phyloP scores from a whole-genome alignment of 495 filamentous ascomycete genomes.

The Trichoderma erinaceum region DNA sequence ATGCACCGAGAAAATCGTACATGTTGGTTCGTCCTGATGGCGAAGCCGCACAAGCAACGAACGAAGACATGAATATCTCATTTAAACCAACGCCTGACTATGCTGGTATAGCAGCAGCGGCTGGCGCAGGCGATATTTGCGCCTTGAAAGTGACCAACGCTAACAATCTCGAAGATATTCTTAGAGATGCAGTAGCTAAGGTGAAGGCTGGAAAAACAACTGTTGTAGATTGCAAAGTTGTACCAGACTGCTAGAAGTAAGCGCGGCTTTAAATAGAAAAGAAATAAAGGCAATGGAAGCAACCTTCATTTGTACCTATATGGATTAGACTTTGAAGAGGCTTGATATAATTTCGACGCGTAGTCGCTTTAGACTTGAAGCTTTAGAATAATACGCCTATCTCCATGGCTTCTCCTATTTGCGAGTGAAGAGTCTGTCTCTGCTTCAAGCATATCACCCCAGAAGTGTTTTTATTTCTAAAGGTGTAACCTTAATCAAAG shows the following conservation, averaged over 20 bases:
- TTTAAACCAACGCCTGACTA: conserved; percentile 86
- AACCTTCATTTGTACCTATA: no score
- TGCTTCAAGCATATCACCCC: no score
- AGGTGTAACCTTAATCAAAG: no score
- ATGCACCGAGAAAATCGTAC: conserved; percentile 70
- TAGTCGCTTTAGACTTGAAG: no score
- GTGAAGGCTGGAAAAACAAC: conserved; percentile 62
- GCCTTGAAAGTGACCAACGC: conserved; percentile 55
- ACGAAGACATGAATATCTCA: conserved; percentile 84
- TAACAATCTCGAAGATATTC: conserved; percentile 51
- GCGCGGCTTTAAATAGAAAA: no score
- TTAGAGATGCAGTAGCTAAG: conserved; percentile 60
- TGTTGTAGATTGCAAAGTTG: conserved; percentile 51
- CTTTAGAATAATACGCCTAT: no score
- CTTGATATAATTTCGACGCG: no score
- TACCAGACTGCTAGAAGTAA: background rate
- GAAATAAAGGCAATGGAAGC: no score
- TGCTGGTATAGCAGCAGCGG: conserved; percentile 84
- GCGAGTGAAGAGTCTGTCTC: no score
- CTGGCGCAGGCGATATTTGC: conserved; percentile 68
- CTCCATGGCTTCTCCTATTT: no score
- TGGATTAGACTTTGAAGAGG: no score
- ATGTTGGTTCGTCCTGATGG: conserved; percentile 80
- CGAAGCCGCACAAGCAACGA: conserved; percentile 65
- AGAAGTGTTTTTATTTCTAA: no score